These are phyloP conservation scores for Xylaria sp. DNA, from an alignment of 2,329 filamentous ascomycete species.

Conservation along the genomic window DNA sequence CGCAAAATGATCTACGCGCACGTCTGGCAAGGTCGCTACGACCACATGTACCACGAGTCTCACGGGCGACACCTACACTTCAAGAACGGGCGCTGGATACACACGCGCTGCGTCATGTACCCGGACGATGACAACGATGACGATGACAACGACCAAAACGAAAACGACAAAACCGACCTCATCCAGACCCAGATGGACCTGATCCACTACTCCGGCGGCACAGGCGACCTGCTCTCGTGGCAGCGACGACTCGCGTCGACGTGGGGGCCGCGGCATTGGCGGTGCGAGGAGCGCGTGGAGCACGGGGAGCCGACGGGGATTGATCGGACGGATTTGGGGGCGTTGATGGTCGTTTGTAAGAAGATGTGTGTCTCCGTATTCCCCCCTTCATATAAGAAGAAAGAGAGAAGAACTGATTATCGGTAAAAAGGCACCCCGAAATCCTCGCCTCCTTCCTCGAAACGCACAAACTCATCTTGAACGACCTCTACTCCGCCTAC, in stretches of 20 bases:
- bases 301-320: constrained; percentile 22
- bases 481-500: constrained; percentile 28
- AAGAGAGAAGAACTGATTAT: constrained; percentile 4
- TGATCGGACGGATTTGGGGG: constrained; percentile 25
- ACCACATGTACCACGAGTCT: constrained; percentile 26
- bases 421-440: constrained; percentile 29
- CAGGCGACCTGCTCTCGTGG: constrained; percentile 26
- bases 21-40: constrained; percentile 24
- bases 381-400: neutral
- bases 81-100: constrained; percentile 28
- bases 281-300: constrained; percentile 29
- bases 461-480: constrained; percentile 30
- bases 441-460: constrained; percentile 31
- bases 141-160: constrained; percentile 16
- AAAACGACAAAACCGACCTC: constrained; percentile 24
- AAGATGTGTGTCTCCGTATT: constrained; percentile 25
- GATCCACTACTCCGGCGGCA: constrained; percentile 14
- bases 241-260: constrained; percentile 28
- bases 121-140: constrained; percentile 22
- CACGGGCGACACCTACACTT: constrained; percentile 29
- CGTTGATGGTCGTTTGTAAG: constrained; percentile 31
- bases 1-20: constrained; percentile 31
- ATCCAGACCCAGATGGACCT: constrained; percentile 30
- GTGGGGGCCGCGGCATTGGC: constrained; percentile 33
- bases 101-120: constrained; percentile 30